Evolutionary conservation across 495 filamentous ascomycete species (phyloP).

Genomic region (Trichoderma virens): DNA sequence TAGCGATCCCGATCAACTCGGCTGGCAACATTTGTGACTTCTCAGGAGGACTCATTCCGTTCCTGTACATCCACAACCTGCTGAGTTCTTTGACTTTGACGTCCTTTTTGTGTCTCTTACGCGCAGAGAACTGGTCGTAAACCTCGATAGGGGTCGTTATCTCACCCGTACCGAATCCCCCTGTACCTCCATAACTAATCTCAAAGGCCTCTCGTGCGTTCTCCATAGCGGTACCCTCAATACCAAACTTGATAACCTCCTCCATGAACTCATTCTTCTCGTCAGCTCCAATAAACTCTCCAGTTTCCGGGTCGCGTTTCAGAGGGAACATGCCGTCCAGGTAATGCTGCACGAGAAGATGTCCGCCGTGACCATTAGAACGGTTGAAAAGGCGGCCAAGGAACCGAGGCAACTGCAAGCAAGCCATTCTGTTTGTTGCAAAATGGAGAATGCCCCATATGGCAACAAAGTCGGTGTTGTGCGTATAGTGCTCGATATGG

Average conservation of each 20-base stretch:
- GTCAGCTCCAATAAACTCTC: constrained; percentile 20
- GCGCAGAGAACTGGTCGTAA: neutral
- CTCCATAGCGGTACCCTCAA: constrained; percentile 29
- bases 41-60: constrained; percentile 51
- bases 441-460: constrained; percentile 70
- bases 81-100: constrained; percentile 58
- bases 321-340: constrained; percentile 71
- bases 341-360: constrained; percentile 77
- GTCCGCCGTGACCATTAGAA: constrained; percentile 50
- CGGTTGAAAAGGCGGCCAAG: constrained; percentile 70
- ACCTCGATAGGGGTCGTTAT: constrained; percentile 17
- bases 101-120: constrained; percentile 11
- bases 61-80: constrained; percentile 65
- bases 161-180: constrained; percentile 15
- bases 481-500: constrained; percentile 82
- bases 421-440: constrained; percentile 32
- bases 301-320: constrained; percentile 21
- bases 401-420: constrained; percentile 48
- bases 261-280: constrained; percentile 52
- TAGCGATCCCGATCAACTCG: neutral
- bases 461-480: constrained; percentile 67
- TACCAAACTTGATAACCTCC: constrained; percentile 36
- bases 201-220: constrained; percentile 32
- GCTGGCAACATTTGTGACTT: constrained; percentile 18
- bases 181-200: constrained; percentile 21